phyloP scores from a whole-genome alignment of 169 alveolate genomes.

The Plasmodium malariae region DNA sequence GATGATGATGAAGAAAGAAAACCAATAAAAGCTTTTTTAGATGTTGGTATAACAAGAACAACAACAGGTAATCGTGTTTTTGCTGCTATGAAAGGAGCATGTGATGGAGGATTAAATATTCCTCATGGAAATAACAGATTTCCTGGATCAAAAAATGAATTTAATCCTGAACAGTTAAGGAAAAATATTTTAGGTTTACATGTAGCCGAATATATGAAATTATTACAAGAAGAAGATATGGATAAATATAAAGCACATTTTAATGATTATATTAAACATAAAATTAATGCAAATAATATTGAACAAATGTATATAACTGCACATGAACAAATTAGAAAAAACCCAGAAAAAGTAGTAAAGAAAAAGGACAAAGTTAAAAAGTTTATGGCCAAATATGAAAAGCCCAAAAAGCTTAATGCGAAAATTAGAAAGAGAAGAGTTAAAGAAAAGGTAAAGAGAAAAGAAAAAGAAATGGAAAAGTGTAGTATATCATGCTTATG shows the following conservation, averaged over 20 bases:
- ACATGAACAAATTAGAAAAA: conserved; percentile 97
- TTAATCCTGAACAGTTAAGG: conserved; percentile 98
- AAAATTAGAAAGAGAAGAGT: conserved; percentile 94
- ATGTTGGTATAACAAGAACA: conserved; percentile 99
- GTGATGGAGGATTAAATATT: conserved; percentile 99
- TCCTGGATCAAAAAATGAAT: conserved; percentile 97
- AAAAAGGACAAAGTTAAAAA: conserved; percentile 90
- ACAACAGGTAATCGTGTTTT: conserved; percentile 99
- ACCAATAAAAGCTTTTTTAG: conserved; percentile 99
- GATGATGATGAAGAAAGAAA: conserved; percentile 95
- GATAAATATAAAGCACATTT: conserved; percentile 97
- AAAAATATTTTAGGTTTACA: conserved; percentile 98
- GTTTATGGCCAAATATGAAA: conserved; percentile 92
- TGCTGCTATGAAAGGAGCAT: conserved; percentile 99
- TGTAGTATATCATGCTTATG: neutral
- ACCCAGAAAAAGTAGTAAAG: conserved; percentile 93
- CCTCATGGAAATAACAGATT: conserved; percentile 99
- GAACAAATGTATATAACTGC: conserved; percentile 98
- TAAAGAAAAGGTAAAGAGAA: conserved; percentile 89
- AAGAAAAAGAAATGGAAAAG: conserved; percentile 4
- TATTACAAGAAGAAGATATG: conserved; percentile 96
- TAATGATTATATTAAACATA: conserved; percentile 94
- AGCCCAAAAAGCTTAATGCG: conserved; percentile 91
- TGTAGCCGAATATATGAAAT: conserved; percentile 97
- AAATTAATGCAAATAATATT: conserved; percentile 94